Conservation (phyloP, 768 basidiomycete species). For the Termitomyces sp. region DNA sequence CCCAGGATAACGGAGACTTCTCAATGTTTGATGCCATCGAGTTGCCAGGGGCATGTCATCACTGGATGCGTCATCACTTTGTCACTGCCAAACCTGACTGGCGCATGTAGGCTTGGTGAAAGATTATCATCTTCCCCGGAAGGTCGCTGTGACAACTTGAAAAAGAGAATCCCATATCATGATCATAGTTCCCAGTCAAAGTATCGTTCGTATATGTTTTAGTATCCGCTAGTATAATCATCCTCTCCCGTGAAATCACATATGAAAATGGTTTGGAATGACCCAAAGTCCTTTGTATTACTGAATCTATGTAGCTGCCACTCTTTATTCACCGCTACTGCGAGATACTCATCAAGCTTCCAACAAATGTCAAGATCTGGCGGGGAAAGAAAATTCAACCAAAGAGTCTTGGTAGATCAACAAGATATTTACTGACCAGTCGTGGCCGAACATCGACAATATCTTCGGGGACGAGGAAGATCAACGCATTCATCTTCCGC, state of each 20-base stretch:
- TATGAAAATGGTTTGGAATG: not conserved
- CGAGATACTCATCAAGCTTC: constrained; percentile 76
- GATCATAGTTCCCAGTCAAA: not conserved
- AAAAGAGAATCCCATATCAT: not conserved
- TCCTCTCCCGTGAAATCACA: not conserved
- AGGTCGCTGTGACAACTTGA: not conserved
- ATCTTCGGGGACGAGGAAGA: constrained; percentile 96
- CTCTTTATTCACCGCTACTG: constrained; percentile 2
- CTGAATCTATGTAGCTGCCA: not conserved
- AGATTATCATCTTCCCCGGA: too few species aligned
- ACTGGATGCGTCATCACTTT: too few species aligned
- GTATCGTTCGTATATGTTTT: not conserved
- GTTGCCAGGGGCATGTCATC: too few species aligned
- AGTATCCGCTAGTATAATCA: not conserved
- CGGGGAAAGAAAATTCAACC: not conserved
- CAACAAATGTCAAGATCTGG: constrained; percentile 93
- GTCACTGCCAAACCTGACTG: too few species aligned
- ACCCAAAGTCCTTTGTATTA: not conserved
- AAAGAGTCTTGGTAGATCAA: not conserved
- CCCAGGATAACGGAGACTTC: too few species aligned
- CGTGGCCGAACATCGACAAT: constrained; percentile 92
- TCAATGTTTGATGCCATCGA: too few species aligned
- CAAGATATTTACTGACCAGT: constrained; percentile 49
- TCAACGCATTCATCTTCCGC: constrained; percentile 94
- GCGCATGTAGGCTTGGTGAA: too few species aligned